These are phyloP conservation scores for Tylopilus plumbeoviolaceoides DNA, from an alignment of 768 basidiomycete genomes.

Conservation along the genomic window DNA sequence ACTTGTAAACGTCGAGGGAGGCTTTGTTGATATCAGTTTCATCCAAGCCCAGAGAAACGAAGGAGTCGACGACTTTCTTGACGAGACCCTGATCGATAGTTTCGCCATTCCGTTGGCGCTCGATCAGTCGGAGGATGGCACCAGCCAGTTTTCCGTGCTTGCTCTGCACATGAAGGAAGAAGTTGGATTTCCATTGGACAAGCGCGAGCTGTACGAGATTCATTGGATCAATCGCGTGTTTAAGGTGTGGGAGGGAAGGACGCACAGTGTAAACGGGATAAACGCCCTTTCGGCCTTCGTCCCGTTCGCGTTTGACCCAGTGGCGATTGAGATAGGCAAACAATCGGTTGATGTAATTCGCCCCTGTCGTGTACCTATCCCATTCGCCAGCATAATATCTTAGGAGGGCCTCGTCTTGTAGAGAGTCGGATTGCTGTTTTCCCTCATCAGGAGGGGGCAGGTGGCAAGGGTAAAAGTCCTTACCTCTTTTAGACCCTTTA, in stretches of 20 bases:
- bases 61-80: conserved; percentile 92
- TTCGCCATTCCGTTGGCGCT: conserved; percentile 91
- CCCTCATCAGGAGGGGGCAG: conserved; percentile 13
- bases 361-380: conserved; percentile 95
- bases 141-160: conserved; percentile 79
- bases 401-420: conserved; percentile 85
- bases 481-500: conserved; percentile 62
- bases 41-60: conserved; percentile 92
- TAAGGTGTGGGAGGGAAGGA: conserved; percentile 6
- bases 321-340: conserved; percentile 99
- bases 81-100: conserved; percentile 88
- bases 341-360: conserved; percentile 94
- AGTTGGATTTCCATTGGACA: conserved; percentile 91
- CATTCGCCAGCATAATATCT: conserved; percentile 91
- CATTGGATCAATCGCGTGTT: not conserved
- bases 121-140: conserved; percentile 86
- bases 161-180: conserved; percentile 85
- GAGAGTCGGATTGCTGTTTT: conserved; percentile 64
- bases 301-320: conserved; percentile 98
- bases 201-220: conserved; percentile 66
- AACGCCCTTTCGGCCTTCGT: conserved; percentile 92
- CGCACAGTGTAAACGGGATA: conserved; percentile 94
- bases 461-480: conserved; percentile 27
- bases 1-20: conserved; percentile 89
- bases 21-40: conserved; percentile 89